phyloP scores from a whole-genome alignment of 345 rosid species.

The Odontarrhena argentea region DNA sequence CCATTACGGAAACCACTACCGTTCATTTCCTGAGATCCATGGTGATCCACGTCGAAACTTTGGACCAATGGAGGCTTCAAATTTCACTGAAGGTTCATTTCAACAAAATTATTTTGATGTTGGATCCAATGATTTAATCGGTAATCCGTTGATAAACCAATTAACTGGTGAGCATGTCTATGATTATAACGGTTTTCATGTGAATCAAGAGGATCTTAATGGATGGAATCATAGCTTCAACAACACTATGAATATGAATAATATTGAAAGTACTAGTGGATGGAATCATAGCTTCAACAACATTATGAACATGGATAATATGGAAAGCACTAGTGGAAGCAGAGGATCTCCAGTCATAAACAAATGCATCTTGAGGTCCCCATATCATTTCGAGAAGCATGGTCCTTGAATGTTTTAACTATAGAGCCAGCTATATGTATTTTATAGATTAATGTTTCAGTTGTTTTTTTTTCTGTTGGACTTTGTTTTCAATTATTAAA shows the following conservation, averaged over 20 bases:
- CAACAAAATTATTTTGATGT: not conserved
- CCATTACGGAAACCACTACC: not conserved
- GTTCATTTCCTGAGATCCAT: conserved; percentile 1
- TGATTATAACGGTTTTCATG: not conserved
- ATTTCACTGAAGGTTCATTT: not conserved
- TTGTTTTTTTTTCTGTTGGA: not conserved
- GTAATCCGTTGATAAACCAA: conserved; percentile 24
- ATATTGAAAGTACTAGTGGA: not conserved
- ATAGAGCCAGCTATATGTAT: not conserved
- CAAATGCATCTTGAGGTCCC: not conserved
- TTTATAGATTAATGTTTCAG: not conserved
- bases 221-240: conserved; percentile 20
- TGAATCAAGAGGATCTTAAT: conserved; percentile 9
- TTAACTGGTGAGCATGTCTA: conserved; percentile 7
- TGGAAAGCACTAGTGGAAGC: conserved; percentile 8
- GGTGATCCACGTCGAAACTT: conserved; percentile 18
- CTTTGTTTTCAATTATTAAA: not conserved
- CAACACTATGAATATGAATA: not conserved
- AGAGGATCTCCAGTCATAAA: conserved; percentile 7
- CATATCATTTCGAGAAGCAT: conserved; percentile 5
- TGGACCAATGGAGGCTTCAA: conserved; percentile 2
- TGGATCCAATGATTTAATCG: conserved; percentile 27
- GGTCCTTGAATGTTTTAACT: not conserved
- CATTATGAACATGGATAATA: not conserved
- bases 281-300: conserved; percentile 24